phyloP scores from a whole-genome alignment of 2,329 filamentous ascomycete species.

The Pestalotiopsis sp. region DNA sequence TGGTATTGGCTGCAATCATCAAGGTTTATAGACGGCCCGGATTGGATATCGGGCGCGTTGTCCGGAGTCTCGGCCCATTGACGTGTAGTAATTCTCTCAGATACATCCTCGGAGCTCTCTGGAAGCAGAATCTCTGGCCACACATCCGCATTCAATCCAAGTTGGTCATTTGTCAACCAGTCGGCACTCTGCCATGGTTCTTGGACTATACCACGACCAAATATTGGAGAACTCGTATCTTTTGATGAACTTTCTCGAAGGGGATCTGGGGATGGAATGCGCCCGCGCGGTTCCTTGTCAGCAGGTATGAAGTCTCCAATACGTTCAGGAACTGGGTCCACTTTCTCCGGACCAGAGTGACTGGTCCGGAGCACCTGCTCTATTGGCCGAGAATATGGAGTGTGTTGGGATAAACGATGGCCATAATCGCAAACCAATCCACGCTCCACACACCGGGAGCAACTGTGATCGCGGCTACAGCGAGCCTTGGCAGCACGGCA shows the following conservation, averaged over 20 bases:
- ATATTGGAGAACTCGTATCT: background rate
- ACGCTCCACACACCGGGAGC: slow-evolving; percentile 22
- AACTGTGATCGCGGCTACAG: slow-evolving; percentile 24
- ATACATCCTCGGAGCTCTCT: background rate
- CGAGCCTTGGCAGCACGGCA: slow-evolving; percentile 27
- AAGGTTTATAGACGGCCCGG: background rate
- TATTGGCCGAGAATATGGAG: slow-evolving; percentile 10
- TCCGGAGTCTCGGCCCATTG: background rate
- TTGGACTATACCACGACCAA: background rate
- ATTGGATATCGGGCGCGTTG: background rate
- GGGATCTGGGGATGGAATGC: background rate
- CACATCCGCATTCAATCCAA: background rate
- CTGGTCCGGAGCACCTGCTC: background rate
- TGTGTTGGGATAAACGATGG: background rate
- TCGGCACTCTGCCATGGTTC: background rate
- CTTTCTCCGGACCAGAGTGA: background rate
- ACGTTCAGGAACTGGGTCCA: background rate
- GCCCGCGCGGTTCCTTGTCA: background rate
- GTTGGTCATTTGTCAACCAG: background rate
- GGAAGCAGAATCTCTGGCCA: background rate
- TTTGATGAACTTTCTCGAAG: too few relatives aligned
- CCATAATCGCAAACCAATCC: slow-evolving; percentile 21
- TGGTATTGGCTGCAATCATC: background rate
- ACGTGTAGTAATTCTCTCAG: background rate
- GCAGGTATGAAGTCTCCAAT: background rate